Percentiles rank a stretch among this genome's conserved stretches.
phyloP scores from a whole-genome alignment of 176 grass and related monocot genomes.

The Eremochloa ophiuroides region DNA sequence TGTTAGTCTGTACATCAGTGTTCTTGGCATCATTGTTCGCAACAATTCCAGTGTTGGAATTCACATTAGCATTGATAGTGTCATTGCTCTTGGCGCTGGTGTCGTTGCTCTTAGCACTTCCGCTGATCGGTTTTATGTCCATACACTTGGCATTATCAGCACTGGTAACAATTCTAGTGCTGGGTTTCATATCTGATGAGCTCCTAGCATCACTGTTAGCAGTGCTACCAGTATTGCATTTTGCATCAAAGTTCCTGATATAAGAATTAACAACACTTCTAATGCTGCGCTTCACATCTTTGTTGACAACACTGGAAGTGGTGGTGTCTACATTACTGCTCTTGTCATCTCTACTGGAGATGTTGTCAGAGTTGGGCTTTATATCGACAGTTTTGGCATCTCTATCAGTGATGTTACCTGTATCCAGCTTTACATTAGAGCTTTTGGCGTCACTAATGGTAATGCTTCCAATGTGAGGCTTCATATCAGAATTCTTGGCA shows the following conservation, averaged over 20 bases:
- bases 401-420: background rate
- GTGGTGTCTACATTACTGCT: background rate
- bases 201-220: slow-evolving; percentile 28
- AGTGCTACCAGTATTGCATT: slow-evolving; percentile 22
- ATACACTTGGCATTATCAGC: slow-evolving; percentile 22
- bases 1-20: slow-evolving; percentile 20
- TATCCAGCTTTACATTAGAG: background rate
- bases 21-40: slow-evolving; percentile 27
- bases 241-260: slow-evolving; percentile 48
- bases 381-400: slow-evolving; percentile 22
- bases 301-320: slow-evolving; percentile 8
- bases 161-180: slow-evolving; percentile 18
- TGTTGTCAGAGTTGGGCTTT: slow-evolving; percentile 21
- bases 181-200: slow-evolving; percentile 28
- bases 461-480: background rate
- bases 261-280: slow-evolving; percentile 47
- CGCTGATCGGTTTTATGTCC: background rate
- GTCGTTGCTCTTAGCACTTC: background rate
- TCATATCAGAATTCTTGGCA: background rate
- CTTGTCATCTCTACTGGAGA: slow-evolving; percentile 29
- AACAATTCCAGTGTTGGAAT: slow-evolving; percentile 1
- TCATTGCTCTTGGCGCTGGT: slow-evolving; percentile 8
- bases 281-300: slow-evolving; percentile 40
- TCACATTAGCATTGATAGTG: slow-evolving; percentile 8
- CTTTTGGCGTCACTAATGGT: background rate